Evolutionary conservation across 2,329 filamentous ascomycete genomes (phyloP).

Genomic region (Aschersonia sp.): DNA sequence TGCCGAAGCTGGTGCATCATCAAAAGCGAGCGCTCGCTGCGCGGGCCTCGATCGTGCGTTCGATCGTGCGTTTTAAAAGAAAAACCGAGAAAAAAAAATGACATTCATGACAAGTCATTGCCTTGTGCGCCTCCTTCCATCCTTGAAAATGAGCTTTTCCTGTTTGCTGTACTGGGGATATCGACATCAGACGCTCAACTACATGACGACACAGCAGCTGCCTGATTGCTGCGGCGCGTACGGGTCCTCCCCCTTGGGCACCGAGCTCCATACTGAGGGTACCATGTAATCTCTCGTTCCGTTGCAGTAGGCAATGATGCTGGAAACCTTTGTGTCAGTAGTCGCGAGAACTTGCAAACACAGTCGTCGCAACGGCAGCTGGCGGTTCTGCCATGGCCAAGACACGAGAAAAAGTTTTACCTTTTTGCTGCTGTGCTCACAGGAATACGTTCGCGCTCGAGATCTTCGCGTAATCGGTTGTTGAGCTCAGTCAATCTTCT

Average conservation of each 20-base stretch:
- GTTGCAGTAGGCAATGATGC: constrained; percentile 96
- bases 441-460: constrained; percentile 88
- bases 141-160: no score
- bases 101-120: constrained; percentile 3
- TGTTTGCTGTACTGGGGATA: no score
- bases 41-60: neutral
- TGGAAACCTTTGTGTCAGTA: constrained; percentile 19
- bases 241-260: constrained; percentile 93
- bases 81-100: constrained; percentile 1
- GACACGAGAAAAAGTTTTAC: constrained; percentile 29
- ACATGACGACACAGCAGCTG: constrained; percentile 95
- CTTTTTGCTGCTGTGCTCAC: constrained; percentile 86
- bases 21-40: no score
- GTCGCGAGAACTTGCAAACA: neutral
- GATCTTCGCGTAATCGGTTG: constrained; percentile 85
- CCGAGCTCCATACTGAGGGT: constrained; percentile 86
- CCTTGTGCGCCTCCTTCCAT: constrained; percentile 1
- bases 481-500: constrained; percentile 93
- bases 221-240: constrained; percentile 89
- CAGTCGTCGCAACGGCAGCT: neutral
- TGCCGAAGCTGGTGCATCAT: no score
- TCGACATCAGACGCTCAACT: constrained; percentile 12
- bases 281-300: constrained; percentile 99
- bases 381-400: neutral
- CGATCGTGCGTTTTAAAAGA: neutral